Evolutionary conservation across 495 filamentous ascomycete genomes (phyloP).

Genomic region (Lophium mytilinum): DNA sequence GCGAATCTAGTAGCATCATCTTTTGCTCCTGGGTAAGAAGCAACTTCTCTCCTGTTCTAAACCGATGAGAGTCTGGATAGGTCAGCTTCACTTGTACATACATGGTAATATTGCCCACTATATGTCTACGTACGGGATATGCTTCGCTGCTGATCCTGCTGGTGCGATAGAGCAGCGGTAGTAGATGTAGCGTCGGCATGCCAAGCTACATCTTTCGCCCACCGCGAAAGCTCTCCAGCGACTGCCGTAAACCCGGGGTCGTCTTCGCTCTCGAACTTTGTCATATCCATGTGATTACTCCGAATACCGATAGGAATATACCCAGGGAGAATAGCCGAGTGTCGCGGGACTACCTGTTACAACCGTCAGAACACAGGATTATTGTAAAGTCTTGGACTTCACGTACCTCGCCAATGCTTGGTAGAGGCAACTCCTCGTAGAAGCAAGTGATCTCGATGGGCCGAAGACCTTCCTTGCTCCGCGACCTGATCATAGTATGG

Average conservation of each 20-base stretch:
- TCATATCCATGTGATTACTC: conserved; percentile 40
- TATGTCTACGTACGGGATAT: too few species aligned
- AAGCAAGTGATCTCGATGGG: conserved; percentile 33
- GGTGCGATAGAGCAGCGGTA: too few species aligned
- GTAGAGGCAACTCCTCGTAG: conserved; percentile 25
- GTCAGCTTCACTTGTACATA: too few species aligned
- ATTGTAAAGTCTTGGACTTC: not conserved
- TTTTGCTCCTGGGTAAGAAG: not conserved
- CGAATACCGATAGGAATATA: conserved; percentile 35
- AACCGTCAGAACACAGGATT: not conserved
- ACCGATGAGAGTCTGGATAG: too few species aligned
- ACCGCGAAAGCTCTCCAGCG: conserved; percentile 25
- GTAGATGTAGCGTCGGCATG: too few species aligned
- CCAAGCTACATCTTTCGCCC: conserved; percentile 22
- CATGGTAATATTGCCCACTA: too few species aligned
- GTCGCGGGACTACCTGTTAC: conserved; percentile 32
- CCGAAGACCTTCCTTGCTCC: conserved; percentile 8
- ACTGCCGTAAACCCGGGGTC: conserved; percentile 30
- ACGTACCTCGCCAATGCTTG: conserved; percentile 14
- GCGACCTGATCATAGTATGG: conserved; percentile 28
- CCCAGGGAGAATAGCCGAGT: conserved; percentile 37
- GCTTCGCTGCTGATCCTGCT: too few species aligned
- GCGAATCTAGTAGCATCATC: conserved; percentile 24
- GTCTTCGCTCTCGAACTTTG: conserved; percentile 28
- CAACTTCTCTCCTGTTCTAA: not conserved